Base-by-base conservation (phyloP, 176 grass and related monocot species). In the Eleusine coracana region DNA sequence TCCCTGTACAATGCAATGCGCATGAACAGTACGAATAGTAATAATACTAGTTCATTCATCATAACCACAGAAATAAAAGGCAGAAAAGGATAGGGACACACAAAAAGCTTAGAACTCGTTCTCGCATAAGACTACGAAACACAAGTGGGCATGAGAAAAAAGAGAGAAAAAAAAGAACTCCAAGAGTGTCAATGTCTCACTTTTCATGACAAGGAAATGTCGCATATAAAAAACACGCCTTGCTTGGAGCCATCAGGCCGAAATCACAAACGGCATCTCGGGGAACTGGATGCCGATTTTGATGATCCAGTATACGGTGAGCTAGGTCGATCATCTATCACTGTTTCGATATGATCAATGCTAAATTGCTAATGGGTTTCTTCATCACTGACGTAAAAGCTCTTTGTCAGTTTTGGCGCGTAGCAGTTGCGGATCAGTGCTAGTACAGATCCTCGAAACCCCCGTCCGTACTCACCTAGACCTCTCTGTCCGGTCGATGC, bases 251-350 rank as follows among this genome's bases (percentile, higher is more conserved):
- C 36, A 46, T 64, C 29, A 14, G 28, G 56, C 41, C 3, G 6
- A n/a, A n/a, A 17, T 71, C 27, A 27, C 68, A 11, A 11, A 41
- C n/a, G 58, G 58, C 58, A 74, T 83, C 70, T 83, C 21, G 21
- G 13, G 2, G 1, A 17, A 20, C n/a, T 12, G 44, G 70, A 40
- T 18, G 44, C 70, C 34, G 5, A 12, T 14, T 49, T 14, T 49
- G 44, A 48, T 7, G 55, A 37, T 3, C 12, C 18, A 28, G 16
- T 59, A 5, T 18, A 34, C 50, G 1, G 44, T 46, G 7, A 46
- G 44, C 44, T 46, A 46, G 44, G 9, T 46, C 9, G 65, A 70
- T 70, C 20, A 70, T 34, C 31, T 34, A 34, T 44, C 13, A 27
- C 5, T 0, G 7, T 28, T 63, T 29, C 60, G 11, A 50, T 50